Evolutionary conservation across 345 rosid species (phyloP), one percentile per base, ranked within the genome.

Genomic region (Camelina neglecta): DNA sequence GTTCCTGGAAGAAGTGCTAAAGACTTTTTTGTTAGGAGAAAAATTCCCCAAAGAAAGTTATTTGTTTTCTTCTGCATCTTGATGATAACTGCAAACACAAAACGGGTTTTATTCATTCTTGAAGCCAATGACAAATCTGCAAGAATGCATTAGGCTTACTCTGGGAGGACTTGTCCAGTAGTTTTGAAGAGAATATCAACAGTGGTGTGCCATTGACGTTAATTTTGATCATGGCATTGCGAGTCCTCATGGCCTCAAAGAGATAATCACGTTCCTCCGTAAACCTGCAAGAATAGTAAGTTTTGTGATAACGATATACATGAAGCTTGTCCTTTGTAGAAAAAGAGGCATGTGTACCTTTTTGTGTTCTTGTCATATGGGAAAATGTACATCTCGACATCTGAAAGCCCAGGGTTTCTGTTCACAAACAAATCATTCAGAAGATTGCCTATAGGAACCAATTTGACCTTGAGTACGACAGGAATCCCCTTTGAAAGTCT

Each of bases 181-280:
- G 83, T 58, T 83, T 85, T 42, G 93, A 87, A 35, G 94, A 76
- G 69, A 86, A 92, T 82, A 92, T 83, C 77, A 90, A 72, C 82
- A 92, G 74, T 74, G 88, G 88, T 21, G 74, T 67, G 59, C 83
- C 91, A 71, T 80, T 75, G 31, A 85, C 38, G 35, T 72, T 79
- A 69, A 83, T 65, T 83, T 79, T 85, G 72, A 92, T 80, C 67
- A 73, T 84, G 45, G 79, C 78, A 63, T 85, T 72, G 60, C 80
- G 49, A 33, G 18, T 63, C 63, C 60, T 86, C 88, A 92, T 44
- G n/a, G 49, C 49, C 55, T 75, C 66, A 58, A 72, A 60, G 60
- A 92, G 83, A 60, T 50, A 26, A 47, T 31, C 45, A 70, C 50
- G 63, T 38, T 82, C 73, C 67, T 44, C 73, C 0, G 62, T 65